Conservation (phyloP, 2,329 filamentous ascomycete species). For the Allantophomopsis lycopodina region DNA sequence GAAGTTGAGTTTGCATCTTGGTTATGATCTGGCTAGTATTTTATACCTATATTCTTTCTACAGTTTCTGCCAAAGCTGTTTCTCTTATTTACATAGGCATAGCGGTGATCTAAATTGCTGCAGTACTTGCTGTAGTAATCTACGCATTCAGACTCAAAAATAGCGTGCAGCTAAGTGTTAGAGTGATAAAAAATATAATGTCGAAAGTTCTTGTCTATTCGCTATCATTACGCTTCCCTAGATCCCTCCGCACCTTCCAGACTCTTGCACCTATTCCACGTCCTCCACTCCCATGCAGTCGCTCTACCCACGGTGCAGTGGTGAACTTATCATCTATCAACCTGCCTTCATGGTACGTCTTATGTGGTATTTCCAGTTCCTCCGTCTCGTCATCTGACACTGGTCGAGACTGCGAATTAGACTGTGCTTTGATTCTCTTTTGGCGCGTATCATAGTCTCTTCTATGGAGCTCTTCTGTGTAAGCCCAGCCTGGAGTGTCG, state of each 20-base stretch:
- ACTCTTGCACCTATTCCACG: conserved; percentile 43
- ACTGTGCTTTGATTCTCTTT: conserved; percentile 3
- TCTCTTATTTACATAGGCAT: no score
- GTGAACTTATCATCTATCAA: conserved; percentile 16
- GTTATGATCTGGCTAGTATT: no score
- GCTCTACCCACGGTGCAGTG: conserved; percentile 44
- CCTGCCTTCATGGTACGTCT: conserved; percentile 1
- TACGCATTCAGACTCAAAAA: no score
- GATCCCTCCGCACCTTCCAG: conserved; percentile 50
- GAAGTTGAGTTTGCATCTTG: no score
- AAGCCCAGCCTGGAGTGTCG: conserved; percentile 57
- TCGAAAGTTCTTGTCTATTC: no score
- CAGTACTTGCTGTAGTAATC: no score
- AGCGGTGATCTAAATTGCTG: no score
- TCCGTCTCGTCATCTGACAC: conserved; percentile 3
- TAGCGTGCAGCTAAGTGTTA: no score
- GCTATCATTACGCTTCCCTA: conserved; percentile 25
- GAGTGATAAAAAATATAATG: no score
- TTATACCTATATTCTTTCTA: no score
- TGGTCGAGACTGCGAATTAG: conserved; percentile 2
- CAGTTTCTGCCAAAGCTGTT: no score
- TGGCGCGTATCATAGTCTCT: conserved; percentile 14
- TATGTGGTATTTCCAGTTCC: background rate
- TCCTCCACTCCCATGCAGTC: conserved; percentile 37
- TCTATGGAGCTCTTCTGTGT: conserved; percentile 41